phyloP scores from a whole-genome alignment of 2,329 filamentous ascomycete genomes.

The Juglanconis sp. region DNA sequence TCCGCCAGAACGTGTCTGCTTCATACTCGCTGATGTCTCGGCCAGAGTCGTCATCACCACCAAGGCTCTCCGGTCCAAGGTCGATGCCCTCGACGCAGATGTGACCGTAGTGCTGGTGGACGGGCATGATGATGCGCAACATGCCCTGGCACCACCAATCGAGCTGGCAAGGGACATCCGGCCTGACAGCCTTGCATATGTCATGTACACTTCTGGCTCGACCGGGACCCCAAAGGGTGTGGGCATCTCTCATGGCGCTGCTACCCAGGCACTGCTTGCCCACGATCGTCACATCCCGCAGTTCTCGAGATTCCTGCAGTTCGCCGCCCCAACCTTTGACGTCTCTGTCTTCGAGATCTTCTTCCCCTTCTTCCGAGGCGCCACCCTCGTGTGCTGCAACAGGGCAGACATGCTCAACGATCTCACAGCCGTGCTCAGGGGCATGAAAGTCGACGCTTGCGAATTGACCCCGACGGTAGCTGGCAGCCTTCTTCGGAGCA shows the following conservation, averaged over 20 bases:
- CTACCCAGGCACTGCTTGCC: constrained; percentile 76
- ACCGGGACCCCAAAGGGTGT: constrained; percentile 90
- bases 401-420: constrained; percentile 71
- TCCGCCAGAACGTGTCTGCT: constrained; percentile 71
- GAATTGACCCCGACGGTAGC: constrained; percentile 89
- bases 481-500: constrained; percentile 68
- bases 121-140: constrained; percentile 11
- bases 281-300: constrained; percentile 74
- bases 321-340: constrained; percentile 89
- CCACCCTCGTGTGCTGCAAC: constrained; percentile 69
- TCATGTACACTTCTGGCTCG: constrained; percentile 92
- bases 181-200: constrained; percentile 64
- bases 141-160: background rate
- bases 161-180: constrained; percentile 13
- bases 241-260: constrained; percentile 73
- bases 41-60: constrained; percentile 68
- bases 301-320: constrained; percentile 82
- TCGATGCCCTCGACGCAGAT: constrained; percentile 31
- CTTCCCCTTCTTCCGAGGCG: constrained; percentile 74
- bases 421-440: constrained; percentile 63
- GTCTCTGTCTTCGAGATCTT: constrained; percentile 95
- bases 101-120: constrained; percentile 37
- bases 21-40: constrained; percentile 75
- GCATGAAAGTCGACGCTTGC: constrained; percentile 72
- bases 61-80: constrained; percentile 38